Evolutionary conservation across 768 basidiomycete species (phyloP), one percentile per base, ranked within the genome.

Genomic region (Pleurotus citrinopileatus): DNA sequence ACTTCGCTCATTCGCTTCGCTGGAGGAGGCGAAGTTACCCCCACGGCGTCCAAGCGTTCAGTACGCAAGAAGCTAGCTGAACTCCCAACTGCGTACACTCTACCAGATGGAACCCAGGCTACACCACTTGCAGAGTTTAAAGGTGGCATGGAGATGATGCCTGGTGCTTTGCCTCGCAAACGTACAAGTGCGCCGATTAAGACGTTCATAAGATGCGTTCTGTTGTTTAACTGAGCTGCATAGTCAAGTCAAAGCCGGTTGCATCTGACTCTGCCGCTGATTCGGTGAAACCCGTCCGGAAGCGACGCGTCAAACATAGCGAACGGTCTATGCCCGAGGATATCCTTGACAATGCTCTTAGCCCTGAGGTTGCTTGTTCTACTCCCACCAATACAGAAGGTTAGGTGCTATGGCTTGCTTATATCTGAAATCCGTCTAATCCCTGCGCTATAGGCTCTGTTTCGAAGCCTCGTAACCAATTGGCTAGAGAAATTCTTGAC

Each of bases 401-500:
- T 32, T 6, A 32, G 29, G n/a, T n/a, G n/a, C n/a, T n/a, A n/a
- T n/a, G n/a, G n/a, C n/a, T n/a, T n/a, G n/a, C n/a, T n/a, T n/a
- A n/a, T n/a, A n/a, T n/a, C n/a, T n/a, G n/a, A n/a, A n/a, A n/a
- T 2, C 32, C 32, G n/a, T 10, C 23, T n/a, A 20, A 19, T 45
- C 34, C 25, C 42, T 42, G 15, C 55, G 9, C 48, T 37, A 22
- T 15, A 58, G 43, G 32, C n/a, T 26, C 38, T 2, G 47, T 36
- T 40, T 42, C 32, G 34, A 65, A 65, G 50, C 69, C 73, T 29
- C 68, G 66, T n/a, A 72, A 67, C 15, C 69, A 77, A 43, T 78
- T 96, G 19, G 87, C 91, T 2, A 75, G 65, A 40, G 86, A 85
- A 59, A 86, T 98, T 27, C 74, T 81, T 57, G 68, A 79, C 22